These are phyloP conservation scores for Gentiana macrophylla DNA, from an alignment of 257 asterid genomes.

Conservation along the genomic window DNA sequence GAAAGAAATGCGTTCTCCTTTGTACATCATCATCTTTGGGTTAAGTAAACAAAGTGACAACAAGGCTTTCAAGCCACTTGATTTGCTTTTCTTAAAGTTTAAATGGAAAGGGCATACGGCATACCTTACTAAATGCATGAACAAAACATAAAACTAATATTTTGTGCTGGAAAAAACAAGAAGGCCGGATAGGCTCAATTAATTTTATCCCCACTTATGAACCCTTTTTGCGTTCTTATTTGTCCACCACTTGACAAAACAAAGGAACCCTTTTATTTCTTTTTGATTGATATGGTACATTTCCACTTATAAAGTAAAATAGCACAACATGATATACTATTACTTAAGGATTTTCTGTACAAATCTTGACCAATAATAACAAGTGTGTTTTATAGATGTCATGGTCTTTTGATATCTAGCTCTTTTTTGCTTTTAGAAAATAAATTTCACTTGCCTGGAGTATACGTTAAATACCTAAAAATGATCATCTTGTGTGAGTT, in stretches of 20 bases:
- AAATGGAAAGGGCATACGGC: slow-evolving; percentile 2
- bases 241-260: slow-evolving; percentile 21
- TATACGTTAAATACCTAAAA: no score
- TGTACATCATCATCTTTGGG: slow-evolving; percentile 4
- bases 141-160: background rate
- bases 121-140: slow-evolving; percentile 1
- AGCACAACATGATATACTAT: no score
- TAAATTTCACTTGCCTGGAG: no score
- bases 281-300: no score
- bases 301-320: no score
- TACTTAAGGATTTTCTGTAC: no score
- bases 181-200: slow-evolving; percentile 8
- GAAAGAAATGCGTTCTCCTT: slow-evolving; percentile 12
- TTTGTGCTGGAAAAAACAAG: background rate
- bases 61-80: slow-evolving; percentile 30
- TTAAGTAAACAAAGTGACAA: slow-evolving; percentile 24
- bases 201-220: slow-evolving; percentile 11
- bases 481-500: no score
- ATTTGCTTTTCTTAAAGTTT: slow-evolving; percentile 1
- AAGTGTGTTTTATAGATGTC: no score
- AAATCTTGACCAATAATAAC: no score
- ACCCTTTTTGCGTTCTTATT: slow-evolving; percentile 15
- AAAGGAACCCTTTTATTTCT: background rate
- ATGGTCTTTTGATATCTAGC: no score
- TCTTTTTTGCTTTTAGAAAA: no score